Conservation (phyloP, 2,329 filamentous ascomycete genomes). For the Cladosporium sp. region DNA sequence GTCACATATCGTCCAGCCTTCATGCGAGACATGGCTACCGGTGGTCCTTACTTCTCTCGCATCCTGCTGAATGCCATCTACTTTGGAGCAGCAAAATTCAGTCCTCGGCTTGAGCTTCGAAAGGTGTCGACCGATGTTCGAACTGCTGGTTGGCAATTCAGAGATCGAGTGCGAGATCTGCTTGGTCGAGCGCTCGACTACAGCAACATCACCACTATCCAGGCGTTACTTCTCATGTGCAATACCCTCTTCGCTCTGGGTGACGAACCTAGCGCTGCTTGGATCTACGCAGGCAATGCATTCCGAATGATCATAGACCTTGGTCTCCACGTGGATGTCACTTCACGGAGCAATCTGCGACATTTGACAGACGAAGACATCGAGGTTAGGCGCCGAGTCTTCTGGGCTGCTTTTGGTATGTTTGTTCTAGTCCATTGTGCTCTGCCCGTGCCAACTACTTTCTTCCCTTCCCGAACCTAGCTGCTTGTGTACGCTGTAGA, state of each 20-base stretch:
- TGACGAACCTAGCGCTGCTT: constrained; percentile 7
- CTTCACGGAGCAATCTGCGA: constrained; percentile 5
- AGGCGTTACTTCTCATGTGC: constrained; percentile 3
- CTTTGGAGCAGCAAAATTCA: constrained; percentile 5
- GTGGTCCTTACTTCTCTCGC: constrained; percentile 5
- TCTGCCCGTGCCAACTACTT: neutral
- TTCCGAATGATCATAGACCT: constrained; percentile 11
- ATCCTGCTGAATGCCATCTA: constrained; percentile 8
- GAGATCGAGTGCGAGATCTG: constrained; percentile 1
- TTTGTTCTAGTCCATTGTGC: constrained; percentile 6
- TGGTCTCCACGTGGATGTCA: constrained; percentile 37
- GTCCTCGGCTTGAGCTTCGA: constrained; percentile 3
- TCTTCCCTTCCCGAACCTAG: too few species aligned
- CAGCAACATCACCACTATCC: constrained; percentile 8
- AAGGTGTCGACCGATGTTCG: constrained; percentile 2
- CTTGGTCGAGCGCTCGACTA: constrained; percentile 5
- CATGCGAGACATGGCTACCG: constrained; percentile 19
- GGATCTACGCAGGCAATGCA: constrained; percentile 6
- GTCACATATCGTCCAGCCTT: constrained; percentile 22
- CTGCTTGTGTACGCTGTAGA: constrained; percentile 32
- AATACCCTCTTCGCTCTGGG: constrained; percentile 2
- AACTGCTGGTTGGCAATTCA: constrained; percentile 4
- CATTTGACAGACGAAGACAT: constrained; percentile 42
- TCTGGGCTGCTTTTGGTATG: constrained; percentile 43
- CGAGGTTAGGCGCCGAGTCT: constrained; percentile 43